Evolutionary conservation across 2,329 filamentous ascomycete genomes (phyloP), one percentile per base, ranked within the genome.

Genomic region (Dactylonectria macrodidyma): DNA sequence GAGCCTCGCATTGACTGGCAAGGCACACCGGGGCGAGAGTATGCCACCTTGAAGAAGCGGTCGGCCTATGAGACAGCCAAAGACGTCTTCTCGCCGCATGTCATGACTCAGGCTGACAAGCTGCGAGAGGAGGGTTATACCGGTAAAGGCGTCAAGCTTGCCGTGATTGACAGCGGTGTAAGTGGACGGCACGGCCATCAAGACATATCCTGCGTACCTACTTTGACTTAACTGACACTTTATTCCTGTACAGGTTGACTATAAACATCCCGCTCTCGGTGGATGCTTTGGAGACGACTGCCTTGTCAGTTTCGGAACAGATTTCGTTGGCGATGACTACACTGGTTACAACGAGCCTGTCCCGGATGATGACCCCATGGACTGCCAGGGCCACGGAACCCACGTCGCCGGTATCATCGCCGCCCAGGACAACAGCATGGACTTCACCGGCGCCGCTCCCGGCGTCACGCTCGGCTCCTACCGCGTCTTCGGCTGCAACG

Each of bases 341-440:
- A 79, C 71, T 51, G 83, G 82, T 50, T 62, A 67, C 56, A 82
- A 82, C 68, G 79, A 74, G 1, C 83, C 83, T 9, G 67, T 78
- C 0, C 86, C 87, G 1, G 86, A 86, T 69, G 52, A 78, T 2
- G 85, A 89, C 68, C 89, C 89, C 2, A 86, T 87, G 73, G 87
- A 87, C 69, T 89, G 88, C 72, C 78, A 76, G 2, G 89, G 89
- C 2, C 89, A 92, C 77, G 89, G 90, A 34, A 89, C 87, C 1
- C 89, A 90, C 76, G 87, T 90, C 26, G 84, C 89, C 2, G 90
- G 90, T 36, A 91, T 89, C 67, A 85, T 92, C 51, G 90, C 88
- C 2, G 89, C 89, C 1, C 86, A 90, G 75, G 76, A 79, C 52
- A 83, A 89, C 74, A 77, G 81, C 0, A 84, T 84, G 44, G 85